These are phyloP conservation scores for Lumnitzera littorea DNA, from an alignment of 345 rosid species.

Conservation along the genomic window DNA sequence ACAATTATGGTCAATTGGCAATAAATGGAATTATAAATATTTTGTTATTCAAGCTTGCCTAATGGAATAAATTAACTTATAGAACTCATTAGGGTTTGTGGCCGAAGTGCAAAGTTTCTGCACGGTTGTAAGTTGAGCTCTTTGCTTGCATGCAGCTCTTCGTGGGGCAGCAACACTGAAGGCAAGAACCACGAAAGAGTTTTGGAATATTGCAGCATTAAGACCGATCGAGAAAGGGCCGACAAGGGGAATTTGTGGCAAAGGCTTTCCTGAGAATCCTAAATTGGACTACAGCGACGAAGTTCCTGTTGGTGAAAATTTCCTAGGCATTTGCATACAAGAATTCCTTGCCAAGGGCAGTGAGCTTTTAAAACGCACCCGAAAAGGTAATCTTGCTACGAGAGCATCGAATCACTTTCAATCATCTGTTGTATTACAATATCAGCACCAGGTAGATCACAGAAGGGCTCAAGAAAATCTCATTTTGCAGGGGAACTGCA, in stretches of 20 bases:
- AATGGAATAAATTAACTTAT: too few species aligned
- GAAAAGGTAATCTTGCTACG: constrained; percentile 43
- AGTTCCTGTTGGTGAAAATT: constrained; percentile 36
- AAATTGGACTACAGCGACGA: constrained; percentile 47
- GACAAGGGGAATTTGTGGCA: constrained; percentile 32
- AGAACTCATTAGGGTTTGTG: too few species aligned
- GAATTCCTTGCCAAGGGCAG: constrained; percentile 76
- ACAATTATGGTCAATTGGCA: too few species aligned
- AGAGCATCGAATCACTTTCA: too few species aligned
- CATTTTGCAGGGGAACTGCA: constrained; percentile 75
- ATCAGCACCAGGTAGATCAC: too few species aligned
- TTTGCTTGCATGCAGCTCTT: constrained; percentile 42
- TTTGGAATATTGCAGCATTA: constrained; percentile 68
- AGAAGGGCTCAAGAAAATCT: not conserved
- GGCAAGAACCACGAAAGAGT: constrained; percentile 85
- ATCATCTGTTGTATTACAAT: too few species aligned
- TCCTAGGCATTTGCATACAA: constrained; percentile 44
- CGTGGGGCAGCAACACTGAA: constrained; percentile 92
- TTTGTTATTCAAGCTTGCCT: too few species aligned
- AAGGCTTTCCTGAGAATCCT: constrained; percentile 25
- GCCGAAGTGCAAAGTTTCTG: too few species aligned
- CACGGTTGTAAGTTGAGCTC: not conserved
- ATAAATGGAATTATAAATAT: too few species aligned
- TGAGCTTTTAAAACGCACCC: constrained; percentile 91
- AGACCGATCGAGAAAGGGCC: constrained; percentile 60